Evolutionary conservation across 345 rosid species (phyloP).

Genomic region (Gossypium herbaceum): DNA sequence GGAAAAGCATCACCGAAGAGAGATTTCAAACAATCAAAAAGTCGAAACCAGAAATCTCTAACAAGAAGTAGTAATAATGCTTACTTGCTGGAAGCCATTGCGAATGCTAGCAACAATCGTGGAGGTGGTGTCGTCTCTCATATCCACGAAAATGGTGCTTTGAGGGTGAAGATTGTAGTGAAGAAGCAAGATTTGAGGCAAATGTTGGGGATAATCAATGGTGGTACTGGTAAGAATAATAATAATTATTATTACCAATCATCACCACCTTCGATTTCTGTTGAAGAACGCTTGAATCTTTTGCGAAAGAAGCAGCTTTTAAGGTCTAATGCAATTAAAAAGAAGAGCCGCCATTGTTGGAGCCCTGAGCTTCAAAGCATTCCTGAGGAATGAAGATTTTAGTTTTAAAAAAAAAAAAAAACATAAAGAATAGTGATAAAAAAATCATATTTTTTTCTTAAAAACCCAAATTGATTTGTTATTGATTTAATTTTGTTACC

Average conservation of each 20-base stretch:
- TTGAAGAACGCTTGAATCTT: slow-evolving; percentile 33
- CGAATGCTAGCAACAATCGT: slow-evolving; percentile 7
- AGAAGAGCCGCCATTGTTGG: slow-evolving; percentile 27
- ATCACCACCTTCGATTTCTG: slow-evolving; percentile 10
- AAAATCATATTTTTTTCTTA: no score
- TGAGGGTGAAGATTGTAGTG: slow-evolving; percentile 39
- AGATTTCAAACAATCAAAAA: slow-evolving; percentile 4
- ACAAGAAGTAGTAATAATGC: slow-evolving; percentile 17
- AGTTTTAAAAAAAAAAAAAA: background rate
- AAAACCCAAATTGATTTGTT: no score
- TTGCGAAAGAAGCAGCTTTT: slow-evolving; percentile 15
- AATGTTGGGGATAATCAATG: slow-evolving; percentile 28
- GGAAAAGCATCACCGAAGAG: slow-evolving; percentile 30
- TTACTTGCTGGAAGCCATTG: slow-evolving; percentile 20
- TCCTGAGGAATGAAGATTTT: slow-evolving; percentile 30
- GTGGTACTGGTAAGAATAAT: background rate
- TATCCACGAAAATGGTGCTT: slow-evolving; percentile 26
- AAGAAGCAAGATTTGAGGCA: slow-evolving; percentile 46
- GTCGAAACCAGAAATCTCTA: slow-evolving; percentile 18
- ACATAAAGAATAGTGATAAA: no score
- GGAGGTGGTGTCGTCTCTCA: slow-evolving; percentile 24
- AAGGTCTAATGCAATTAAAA: background rate
- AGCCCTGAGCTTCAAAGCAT: slow-evolving; percentile 39
- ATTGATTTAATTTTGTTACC: no score
- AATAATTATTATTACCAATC: background rate